A percentile compares a stretch with the other conserved stretches of the same genome.
These are phyloP conservation scores for Amanita jacksonii DNA, from an alignment of 768 basidiomycete genomes.

Conservation along the genomic window DNA sequence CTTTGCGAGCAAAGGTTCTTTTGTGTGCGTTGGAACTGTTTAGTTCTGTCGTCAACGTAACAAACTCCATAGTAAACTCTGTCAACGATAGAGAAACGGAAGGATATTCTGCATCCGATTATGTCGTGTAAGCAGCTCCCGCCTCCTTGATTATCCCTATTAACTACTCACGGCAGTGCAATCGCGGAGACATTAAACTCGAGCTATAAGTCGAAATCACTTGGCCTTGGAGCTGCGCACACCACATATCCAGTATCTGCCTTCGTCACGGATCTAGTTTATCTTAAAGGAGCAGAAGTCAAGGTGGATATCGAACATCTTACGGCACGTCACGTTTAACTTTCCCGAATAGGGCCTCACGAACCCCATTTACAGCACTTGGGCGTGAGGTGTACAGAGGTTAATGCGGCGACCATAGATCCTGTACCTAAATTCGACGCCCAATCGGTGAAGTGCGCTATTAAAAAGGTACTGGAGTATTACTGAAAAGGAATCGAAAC, in stretches of 20 bases:
- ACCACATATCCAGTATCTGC: constrained; percentile 68
- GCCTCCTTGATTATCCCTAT: constrained; percentile 8
- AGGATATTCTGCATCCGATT: constrained; percentile 76
- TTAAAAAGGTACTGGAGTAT: constrained; percentile 23
- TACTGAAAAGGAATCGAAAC: constrained; percentile 5
- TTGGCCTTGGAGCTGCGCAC: constrained; percentile 48
- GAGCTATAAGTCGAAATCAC: constrained; percentile 39
- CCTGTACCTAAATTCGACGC: constrained; percentile 33
- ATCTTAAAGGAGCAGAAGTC: constrained; percentile 56
- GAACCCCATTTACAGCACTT: constrained; percentile 29
- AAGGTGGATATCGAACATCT: constrained; percentile 51
- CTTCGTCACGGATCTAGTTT: constrained; percentile 80
- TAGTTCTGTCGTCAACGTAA: constrained; percentile 1
- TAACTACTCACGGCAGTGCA: constrained; percentile 35
- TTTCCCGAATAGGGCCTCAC: neutral
- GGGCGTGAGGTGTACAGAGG: constrained; percentile 50
- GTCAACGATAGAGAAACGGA: constrained; percentile 87
- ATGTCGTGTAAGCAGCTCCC: constrained; percentile 48
- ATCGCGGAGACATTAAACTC: constrained; percentile 64
- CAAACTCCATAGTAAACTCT: constrained; percentile 54
- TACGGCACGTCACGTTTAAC: constrained; percentile 14
- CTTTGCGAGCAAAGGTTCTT: constrained; percentile 73
- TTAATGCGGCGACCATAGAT: constrained; percentile 22
- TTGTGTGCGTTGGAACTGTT: constrained; percentile 44
- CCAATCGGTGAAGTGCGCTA: constrained; percentile 31